These are phyloP conservation scores for Acacia pycnantha DNA, from an alignment of 331 rosid species.

Conservation along the genomic window DNA sequence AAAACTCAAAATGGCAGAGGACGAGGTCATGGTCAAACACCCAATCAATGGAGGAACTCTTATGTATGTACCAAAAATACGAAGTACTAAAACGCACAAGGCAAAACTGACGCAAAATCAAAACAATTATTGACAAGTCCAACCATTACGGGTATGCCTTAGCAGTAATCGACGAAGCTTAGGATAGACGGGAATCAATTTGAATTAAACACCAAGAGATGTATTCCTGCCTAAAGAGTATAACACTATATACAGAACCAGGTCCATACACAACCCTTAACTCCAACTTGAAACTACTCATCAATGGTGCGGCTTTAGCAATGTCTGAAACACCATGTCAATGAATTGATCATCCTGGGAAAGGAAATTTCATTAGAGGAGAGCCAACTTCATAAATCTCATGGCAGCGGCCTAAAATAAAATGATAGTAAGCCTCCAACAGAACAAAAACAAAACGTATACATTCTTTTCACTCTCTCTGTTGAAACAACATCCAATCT, in stretches of 20 bases:
- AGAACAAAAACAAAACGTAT: neutral
- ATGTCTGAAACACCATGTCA: conserved; percentile 66
- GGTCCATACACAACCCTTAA: conserved; percentile 33
- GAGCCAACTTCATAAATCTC: neutral
- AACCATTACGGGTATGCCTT: conserved; percentile 4
- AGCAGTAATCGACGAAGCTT: conserved; percentile 3
- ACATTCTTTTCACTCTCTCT: conserved; percentile 9
- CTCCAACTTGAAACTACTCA: conserved; percentile 36
- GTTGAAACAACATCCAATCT: neutral
- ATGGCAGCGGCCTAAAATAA: neutral
- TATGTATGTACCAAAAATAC: neutral
- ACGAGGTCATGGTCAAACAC: neutral
- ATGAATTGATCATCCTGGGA: conserved; percentile 85
- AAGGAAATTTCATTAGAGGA: conserved; percentile 30
- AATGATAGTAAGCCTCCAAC: conserved; percentile 21
- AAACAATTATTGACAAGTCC: conserved; percentile 4
- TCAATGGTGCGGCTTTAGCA: conserved; percentile 63
- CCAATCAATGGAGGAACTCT: conserved; percentile 3
- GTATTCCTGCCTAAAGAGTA: conserved; percentile 33
- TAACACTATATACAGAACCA: conserved; percentile 48
- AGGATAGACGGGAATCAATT: conserved; percentile 5
- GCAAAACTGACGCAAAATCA: conserved; percentile 19
- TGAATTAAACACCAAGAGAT: conserved; percentile 26
- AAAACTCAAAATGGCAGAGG: neutral
- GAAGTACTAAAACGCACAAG: conserved; percentile 14